Evolutionary conservation across 1,139 yeast genomes (phyloP).

Genomic region (Pichiaceae sp.): DNA sequence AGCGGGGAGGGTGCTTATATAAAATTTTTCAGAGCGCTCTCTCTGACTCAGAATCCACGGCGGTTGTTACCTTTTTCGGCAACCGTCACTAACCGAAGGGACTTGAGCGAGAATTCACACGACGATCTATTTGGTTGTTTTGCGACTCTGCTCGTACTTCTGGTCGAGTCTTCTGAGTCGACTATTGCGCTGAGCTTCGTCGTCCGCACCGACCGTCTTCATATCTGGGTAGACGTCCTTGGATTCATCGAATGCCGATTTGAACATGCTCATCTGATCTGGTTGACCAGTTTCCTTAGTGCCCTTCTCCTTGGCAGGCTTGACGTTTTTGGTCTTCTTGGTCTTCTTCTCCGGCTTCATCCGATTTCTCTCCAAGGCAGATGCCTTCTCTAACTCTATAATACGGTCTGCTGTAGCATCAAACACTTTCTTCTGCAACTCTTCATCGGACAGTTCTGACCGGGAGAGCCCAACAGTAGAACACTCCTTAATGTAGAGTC

Average conservation of each 20-base stretch:
- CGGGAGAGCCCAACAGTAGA: slow-evolving; percentile 44
- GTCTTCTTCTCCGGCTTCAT: slow-evolving; percentile 22
- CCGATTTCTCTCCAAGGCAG: slow-evolving; percentile 56
- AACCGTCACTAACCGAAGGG: no score
- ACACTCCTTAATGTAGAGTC: slow-evolving; percentile 68
- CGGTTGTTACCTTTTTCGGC: no score
- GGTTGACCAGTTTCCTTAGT: slow-evolving; percentile 1
- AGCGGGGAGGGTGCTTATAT: neutral
- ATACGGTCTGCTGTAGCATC: slow-evolving; percentile 54
- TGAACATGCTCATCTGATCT: slow-evolving; percentile 14
- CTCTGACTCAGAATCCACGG: no score
- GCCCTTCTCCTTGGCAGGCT: slow-evolving; percentile 16
- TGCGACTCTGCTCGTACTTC: slow-evolving; percentile 10
- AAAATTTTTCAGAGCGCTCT: neutral
- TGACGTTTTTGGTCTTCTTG: slow-evolving; percentile 25
- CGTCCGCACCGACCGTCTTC: neutral
- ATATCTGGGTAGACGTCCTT: slow-evolving; percentile 11
- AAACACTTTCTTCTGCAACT: slow-evolving; percentile 53
- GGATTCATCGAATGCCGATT: slow-evolving; percentile 14
- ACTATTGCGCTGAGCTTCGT: neutral
- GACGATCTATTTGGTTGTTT: no score
- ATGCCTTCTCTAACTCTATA: slow-evolving; percentile 52
- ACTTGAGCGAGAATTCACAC: no score
- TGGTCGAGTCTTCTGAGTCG: slow-evolving; percentile 9
- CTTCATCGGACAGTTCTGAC: slow-evolving; percentile 53